These are phyloP conservation scores for Didymella pomorum DNA, from an alignment of 2,329 filamentous ascomycete genomes.

Conservation along the genomic window DNA sequence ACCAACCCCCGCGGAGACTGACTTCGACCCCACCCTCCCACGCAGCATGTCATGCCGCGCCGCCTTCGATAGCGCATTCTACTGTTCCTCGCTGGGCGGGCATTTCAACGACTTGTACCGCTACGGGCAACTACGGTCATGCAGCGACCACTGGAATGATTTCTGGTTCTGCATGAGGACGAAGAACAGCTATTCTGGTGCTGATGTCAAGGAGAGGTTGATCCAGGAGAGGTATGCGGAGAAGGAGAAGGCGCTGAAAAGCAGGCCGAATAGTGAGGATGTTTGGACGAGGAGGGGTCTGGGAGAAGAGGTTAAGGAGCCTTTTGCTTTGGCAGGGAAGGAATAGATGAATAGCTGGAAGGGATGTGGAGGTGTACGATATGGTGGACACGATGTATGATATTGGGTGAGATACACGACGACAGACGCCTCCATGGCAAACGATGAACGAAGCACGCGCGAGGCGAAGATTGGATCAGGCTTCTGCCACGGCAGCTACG, in stretches of 20 bases:
- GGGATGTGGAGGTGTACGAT: no score
- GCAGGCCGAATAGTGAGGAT: conserved; percentile 82
- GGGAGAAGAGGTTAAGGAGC: conserved; percentile 36
- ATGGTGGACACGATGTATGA: conserved; percentile 1
- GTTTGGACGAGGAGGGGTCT: conserved; percentile 79
- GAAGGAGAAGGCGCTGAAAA: conserved; percentile 71
- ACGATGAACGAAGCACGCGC: no score
- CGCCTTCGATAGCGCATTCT: conserved; percentile 92
- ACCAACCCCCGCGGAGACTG: conserved; percentile 10
- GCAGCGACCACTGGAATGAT: conserved; percentile 86
- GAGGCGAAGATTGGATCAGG: no score
- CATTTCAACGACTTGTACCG: conserved; percentile 94
- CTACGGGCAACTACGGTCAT: conserved; percentile 77
- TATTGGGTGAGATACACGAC: background rate
- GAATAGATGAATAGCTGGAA: background rate
- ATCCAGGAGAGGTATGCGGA: conserved; percentile 73
- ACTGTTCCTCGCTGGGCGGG: conserved; percentile 89
- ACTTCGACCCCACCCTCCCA: conserved; percentile 63
- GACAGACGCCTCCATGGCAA: no score
- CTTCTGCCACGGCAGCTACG: background rate
- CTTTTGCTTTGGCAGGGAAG: conserved; percentile 36
- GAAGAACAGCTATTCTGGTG: conserved; percentile 65
- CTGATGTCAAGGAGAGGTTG: conserved; percentile 63
- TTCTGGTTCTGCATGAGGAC: conserved; percentile 98
- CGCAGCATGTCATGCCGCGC: conserved; percentile 86